A percentile compares a stretch with the other conserved stretches of the same genome.
These are phyloP conservation scores for Tetracentron sinense DNA, from an alignment of 164 flowering plant genomes.

Conservation along the genomic window DNA sequence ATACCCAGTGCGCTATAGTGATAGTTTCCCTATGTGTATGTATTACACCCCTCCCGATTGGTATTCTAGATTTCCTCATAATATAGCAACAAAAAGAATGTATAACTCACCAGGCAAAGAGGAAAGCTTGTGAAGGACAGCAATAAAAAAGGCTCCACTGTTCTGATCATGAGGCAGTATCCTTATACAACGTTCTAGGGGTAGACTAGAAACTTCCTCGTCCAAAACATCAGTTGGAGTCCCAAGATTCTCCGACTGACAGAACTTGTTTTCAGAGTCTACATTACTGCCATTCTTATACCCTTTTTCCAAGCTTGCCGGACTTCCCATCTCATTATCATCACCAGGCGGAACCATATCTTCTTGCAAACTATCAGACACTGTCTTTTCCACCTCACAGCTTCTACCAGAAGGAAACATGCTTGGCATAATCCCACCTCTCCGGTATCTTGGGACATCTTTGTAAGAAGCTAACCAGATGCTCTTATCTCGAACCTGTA, in stretches of 20 bases:
- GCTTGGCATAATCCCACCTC: slow-evolving; percentile 54
- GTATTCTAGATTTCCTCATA: neutral
- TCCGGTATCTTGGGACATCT: slow-evolving; percentile 48
- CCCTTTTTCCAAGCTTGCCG: slow-evolving; percentile 12
- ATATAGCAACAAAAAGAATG: neutral
- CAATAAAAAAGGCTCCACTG: slow-evolving; percentile 91
- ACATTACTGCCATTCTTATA: slow-evolving; percentile 27
- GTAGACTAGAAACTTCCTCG: slow-evolving; percentile 65
- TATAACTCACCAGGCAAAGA: slow-evolving; percentile 55
- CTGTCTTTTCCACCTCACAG: slow-evolving; percentile 13
- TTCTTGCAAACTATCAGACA: slow-evolving; percentile 12
- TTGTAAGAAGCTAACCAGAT: slow-evolving; percentile 67
- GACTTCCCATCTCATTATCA: slow-evolving; percentile 11
- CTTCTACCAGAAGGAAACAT: slow-evolving; percentile 91
- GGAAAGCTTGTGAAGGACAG: slow-evolving; percentile 72
- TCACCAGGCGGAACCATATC: slow-evolving; percentile 22
- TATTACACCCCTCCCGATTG: neutral
- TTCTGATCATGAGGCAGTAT: slow-evolving; percentile 97
- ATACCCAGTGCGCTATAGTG: no score
- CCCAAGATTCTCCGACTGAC: slow-evolving; percentile 20
- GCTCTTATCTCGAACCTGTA: slow-evolving; percentile 86
- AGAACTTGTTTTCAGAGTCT: slow-evolving; percentile 18
- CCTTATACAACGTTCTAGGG: slow-evolving; percentile 85
- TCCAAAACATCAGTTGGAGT: slow-evolving; percentile 24
- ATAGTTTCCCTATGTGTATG: neutral